Conservation (phyloP, 108 stramenopile genomes). For the Cyclotella kingstonii region DNA sequence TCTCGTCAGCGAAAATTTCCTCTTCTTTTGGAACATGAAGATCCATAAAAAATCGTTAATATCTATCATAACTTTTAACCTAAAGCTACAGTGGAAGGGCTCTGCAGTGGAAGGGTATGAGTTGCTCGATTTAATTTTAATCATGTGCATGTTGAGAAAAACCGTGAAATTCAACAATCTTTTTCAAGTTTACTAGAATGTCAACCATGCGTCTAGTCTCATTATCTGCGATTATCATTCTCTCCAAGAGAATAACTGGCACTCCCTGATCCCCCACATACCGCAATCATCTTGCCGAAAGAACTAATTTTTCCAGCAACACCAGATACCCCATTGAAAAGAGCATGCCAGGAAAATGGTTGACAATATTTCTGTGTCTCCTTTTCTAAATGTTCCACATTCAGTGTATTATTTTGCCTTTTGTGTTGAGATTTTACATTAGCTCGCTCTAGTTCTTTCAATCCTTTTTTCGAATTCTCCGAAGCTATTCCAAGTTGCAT, state of each 20-base stretch:
- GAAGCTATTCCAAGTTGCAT: slow-evolving; percentile 15
- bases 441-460: slow-evolving; percentile 29
- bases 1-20: no score
- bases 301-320: slow-evolving; percentile 8
- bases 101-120: no score
- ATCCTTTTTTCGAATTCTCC: slow-evolving; percentile 14
- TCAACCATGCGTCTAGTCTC: not conserved
- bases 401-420: slow-evolving; percentile 3
- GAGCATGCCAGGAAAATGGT: slow-evolving; percentile 14
- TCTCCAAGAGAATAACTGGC: slow-evolving; percentile 19
- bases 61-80: no score
- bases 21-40: no score
- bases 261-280: slow-evolving; percentile 32
- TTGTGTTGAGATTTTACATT: slow-evolving; percentile 5
- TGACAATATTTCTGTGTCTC: slow-evolving; percentile 1
- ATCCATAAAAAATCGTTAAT: no score
- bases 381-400: slow-evolving; percentile 1
- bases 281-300: slow-evolving; percentile 17
- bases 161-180: no score
- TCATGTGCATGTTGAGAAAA: no score
- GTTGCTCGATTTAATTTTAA: no score
- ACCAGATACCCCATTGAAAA: slow-evolving; percentile 12
- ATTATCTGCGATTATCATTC: slow-evolving; percentile 1
- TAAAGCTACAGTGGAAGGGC: no score
- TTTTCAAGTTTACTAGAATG: not conserved